Evolutionary conservation across 768 basidiomycete species (phyloP), one percentile per base, ranked within the genome.

Genomic region (Calvatia gigantea): DNA sequence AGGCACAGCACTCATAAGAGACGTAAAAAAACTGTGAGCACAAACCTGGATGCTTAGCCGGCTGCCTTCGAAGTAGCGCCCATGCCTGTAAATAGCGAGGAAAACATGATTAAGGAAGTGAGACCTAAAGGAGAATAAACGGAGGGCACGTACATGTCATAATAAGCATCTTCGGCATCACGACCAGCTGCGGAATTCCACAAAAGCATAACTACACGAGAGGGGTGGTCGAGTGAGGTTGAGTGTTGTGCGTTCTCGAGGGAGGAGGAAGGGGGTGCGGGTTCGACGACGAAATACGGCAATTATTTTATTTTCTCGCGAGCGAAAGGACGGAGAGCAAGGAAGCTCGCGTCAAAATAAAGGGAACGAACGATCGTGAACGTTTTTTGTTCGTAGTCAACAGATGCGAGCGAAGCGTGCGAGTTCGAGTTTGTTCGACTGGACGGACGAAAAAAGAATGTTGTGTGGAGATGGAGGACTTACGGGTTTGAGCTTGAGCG

Each of bases 401-500:
- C 42, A 19, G n/a, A 8, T 23, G 9, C 21, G 42, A 9, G 44
- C 37, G 43, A 58, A 15, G 47, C 25, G 23, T 19, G 15, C 41
- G 58, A 56, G 27, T 42, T 56, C 14, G 32, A 51, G 50, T 42
- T 15, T 23, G 58, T 43, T 56, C 60, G 66, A 56, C 58, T 58
- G 58, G 62, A 58, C 58, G 51, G 62, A 65, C 58, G 58, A 55
- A 52, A 64, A 11, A 61, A 55, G 57, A 39, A 45, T 29, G 48
- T 38, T 46, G 53, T 45, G 23, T 35, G 31, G 42, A 51, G 48
- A 61, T 62, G 54, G 53, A 58, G 64, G 58, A 92, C 91, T 90
- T 78, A 93, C 91, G 91, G 89, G 64, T 89, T 89, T 38, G 86
- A 79, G 54, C 77, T 80, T 15, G 87, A 82, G 60, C 86, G 78